A percentile compares a stretch with the other conserved stretches of the same genome.
phyloP scores from a whole-genome alignment of 2,329 filamentous ascomycete genomes.

The Aspergillus sp. region DNA sequence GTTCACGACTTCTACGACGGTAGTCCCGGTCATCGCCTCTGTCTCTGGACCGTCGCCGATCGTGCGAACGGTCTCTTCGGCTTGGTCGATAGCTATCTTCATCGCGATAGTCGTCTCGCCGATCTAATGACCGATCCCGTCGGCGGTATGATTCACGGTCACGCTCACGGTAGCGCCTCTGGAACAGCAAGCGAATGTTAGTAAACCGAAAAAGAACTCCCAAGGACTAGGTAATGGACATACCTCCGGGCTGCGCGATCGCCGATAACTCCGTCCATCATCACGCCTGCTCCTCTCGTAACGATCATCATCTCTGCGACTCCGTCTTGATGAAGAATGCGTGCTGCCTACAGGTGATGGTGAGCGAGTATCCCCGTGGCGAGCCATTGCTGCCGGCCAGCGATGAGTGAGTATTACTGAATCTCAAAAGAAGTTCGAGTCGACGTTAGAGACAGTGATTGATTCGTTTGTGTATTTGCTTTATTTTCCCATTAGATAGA shows the following conservation, averaged over 20 bases:
- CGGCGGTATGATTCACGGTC: constrained; percentile 61
- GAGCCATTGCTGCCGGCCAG: constrained; percentile 58
- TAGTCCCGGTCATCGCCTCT: constrained; percentile 57
- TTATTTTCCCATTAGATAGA: constrained; percentile 21
- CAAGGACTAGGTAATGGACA: constrained; percentile 13
- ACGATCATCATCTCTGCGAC: constrained; percentile 53
- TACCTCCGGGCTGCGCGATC: constrained; percentile 50
- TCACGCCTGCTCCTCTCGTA: constrained; percentile 52
- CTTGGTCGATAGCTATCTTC: constrained; percentile 62
- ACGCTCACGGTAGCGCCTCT: constrained; percentile 56
- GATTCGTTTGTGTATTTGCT: constrained; percentile 14
- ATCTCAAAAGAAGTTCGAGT: constrained; percentile 30
- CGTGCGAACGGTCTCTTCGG: constrained; percentile 61
- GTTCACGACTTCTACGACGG: constrained; percentile 63
- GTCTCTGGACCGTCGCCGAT: constrained; percentile 61
- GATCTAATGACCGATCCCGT: constrained; percentile 65
- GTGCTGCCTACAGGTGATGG: constrained; percentile 90
- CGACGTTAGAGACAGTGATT: constrained; percentile 17
- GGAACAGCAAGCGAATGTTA: constrained; percentile 21
- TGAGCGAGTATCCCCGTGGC: constrained; percentile 70
- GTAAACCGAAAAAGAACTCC: not conserved
- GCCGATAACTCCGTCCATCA: constrained; percentile 47
- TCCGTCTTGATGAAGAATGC: constrained; percentile 67
- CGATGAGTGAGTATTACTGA: constrained; percentile 49
- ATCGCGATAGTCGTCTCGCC: constrained; percentile 48